phyloP scores from a whole-genome alignment of 192 early-diverging fungal genomes.

The Haplosporangium gracile region DNA sequence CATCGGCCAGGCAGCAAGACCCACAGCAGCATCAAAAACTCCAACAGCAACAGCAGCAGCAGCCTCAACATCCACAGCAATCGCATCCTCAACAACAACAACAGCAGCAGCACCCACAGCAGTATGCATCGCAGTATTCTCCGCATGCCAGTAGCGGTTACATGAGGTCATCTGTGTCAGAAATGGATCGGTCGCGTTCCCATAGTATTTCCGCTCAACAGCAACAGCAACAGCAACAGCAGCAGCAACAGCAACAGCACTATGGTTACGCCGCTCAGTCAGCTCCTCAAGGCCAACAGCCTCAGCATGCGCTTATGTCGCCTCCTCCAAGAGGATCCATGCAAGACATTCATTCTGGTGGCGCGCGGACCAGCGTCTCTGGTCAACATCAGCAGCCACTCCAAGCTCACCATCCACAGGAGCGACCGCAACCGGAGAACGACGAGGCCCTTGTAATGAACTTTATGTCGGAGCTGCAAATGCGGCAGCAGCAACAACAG shows the following conservation, averaged over 20 bases:
- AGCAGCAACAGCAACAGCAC: constrained; percentile 27
- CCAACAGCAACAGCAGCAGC: neutral
- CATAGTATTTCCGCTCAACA: constrained; percentile 10
- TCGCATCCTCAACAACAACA: constrained; percentile 25
- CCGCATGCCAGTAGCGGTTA: constrained; percentile 27
- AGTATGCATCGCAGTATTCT: constrained; percentile 26
- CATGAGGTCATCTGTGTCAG: constrained; percentile 10
- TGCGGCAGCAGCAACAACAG: constrained; percentile 25
- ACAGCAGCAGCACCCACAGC: constrained; percentile 24
- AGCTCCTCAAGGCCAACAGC: constrained; percentile 22
- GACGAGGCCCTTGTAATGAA: constrained; percentile 43
- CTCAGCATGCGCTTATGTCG: constrained; percentile 13
- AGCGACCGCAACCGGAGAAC: constrained; percentile 25
- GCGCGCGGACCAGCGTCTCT: neutral
- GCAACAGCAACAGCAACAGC: constrained; percentile 35
- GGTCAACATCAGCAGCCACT: constrained; percentile 25
- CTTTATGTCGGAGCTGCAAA: constrained; percentile 48
- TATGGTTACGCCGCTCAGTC: constrained; percentile 17
- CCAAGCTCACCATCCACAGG: constrained; percentile 14
- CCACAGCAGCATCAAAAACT: neutral
- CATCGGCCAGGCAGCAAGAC: constrained; percentile 14
- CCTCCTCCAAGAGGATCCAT: constrained; percentile 33
- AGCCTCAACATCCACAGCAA: constrained; percentile 8
- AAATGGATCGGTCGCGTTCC: constrained; percentile 24
- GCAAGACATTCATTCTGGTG: constrained; percentile 24